Evolutionary conservation across 805 yeast species (phyloP), one percentile per base, ranked within the genome.

Genomic region (Monosporozyma aquatica): DNA sequence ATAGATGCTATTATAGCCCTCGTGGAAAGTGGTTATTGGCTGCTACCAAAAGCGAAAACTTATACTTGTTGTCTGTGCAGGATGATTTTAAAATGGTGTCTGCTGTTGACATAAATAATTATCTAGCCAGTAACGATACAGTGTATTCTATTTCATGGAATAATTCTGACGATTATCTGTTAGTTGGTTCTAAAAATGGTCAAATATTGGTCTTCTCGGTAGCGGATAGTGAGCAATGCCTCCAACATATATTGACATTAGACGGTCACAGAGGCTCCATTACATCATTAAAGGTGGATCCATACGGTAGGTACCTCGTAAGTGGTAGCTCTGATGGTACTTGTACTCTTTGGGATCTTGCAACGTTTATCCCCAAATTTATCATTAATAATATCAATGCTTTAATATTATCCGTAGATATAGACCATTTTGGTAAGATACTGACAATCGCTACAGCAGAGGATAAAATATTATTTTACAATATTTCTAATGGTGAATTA

Each of bases 241-340:
- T n/a, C n/a, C n/a, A n/a, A n/a, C n/a, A n/a, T n/a, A n/a, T 50
- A 2, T 43, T 51, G 17, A 51, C 54, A 5, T 48, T 66, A n/a
- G 47, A 56, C 11, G 74, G 74, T 0, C 84, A 79, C 50, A 63
- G 75, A 32, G 70, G 80, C 1, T 61, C 78, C 1, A 68, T 74
- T 3, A 68, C 74, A 3, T 52, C 71, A 24, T 44, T 76, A 11
- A 60, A 61, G 14, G 57, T 76, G 40, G 82, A 76, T 50, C 79
- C 80, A 3, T 53, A 66, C 39, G 86, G 81, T 0, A 50, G 60
- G 18, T 71, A 57, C 48, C 43, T 80, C 9, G 69, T 72, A 2
- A 70, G 70, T 2, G 86, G 83, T 0, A 66, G 80, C 15, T 38
- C 43, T 7, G 63, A 58, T 45, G 61, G 62, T 7, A 46, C 50